A percentile compares a stretch with the other conserved stretches of the same genome.
These are phyloP conservation scores for Kluyveromyces siamensis DNA, from an alignment of 805 yeast species.

Conservation along the genomic window DNA sequence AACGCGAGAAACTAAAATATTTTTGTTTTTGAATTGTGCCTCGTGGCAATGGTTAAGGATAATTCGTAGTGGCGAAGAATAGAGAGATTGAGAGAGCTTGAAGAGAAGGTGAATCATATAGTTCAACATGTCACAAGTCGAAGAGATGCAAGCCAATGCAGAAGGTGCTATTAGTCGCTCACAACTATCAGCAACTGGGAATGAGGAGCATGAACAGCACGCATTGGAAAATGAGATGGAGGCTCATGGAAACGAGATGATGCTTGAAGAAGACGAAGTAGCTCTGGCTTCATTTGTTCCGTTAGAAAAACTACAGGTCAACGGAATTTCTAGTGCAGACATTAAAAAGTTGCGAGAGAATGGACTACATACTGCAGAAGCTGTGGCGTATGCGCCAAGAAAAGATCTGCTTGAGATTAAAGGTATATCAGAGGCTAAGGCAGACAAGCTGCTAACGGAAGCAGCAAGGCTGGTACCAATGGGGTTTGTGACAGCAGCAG, in stretches of 20 bases:
- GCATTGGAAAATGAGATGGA: neutral
- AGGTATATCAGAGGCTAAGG: constrained; percentile 94
- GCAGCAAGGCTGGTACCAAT: constrained; percentile 84
- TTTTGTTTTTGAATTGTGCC: too few relatives aligned
- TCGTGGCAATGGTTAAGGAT: too few relatives aligned
- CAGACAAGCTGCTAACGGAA: constrained; percentile 72
- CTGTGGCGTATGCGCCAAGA: constrained; percentile 89
- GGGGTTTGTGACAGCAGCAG: constrained; percentile 97
- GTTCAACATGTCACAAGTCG: constrained; percentile 1
- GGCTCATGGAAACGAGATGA: neutral
- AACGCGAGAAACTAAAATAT: neutral
- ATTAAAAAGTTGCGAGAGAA: constrained; percentile 70
- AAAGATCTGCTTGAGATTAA: constrained; percentile 67
- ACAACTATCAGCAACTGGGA: neutral
- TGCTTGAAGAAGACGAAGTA: constrained; percentile 43
- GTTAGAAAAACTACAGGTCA: constrained; percentile 43
- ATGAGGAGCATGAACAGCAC: neutral
- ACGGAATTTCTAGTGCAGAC: constrained; percentile 78
- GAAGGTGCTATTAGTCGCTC: neutral
- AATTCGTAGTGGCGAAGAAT: too few relatives aligned
- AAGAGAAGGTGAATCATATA: too few relatives aligned
- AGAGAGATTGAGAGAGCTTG: too few relatives aligned
- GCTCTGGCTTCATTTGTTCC: constrained; percentile 30
- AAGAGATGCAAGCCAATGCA: neutral
- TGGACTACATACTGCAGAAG: constrained; percentile 84